phyloP scores from a whole-genome alignment of 2,329 filamentous ascomycete genomes.

The Elsinoe perseae region DNA sequence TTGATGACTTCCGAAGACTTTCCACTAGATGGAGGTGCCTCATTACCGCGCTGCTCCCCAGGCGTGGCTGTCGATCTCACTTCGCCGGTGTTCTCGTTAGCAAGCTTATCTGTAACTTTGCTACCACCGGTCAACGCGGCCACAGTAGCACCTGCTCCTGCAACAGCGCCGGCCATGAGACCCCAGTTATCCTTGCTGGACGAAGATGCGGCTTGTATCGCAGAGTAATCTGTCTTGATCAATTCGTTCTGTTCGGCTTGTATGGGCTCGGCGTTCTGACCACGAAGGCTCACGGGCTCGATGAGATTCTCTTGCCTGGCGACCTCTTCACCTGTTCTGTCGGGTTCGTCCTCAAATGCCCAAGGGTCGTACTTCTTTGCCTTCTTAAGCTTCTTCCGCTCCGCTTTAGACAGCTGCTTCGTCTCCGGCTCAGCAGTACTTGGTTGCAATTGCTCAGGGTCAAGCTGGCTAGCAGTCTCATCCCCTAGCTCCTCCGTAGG shows the following conservation, averaged over 20 bases:
- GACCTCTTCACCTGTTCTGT: neutral
- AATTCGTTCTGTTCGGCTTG: too few species aligned
- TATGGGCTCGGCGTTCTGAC: too few species aligned
- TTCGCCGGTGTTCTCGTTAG: neutral
- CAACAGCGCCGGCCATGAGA: slow-evolving; percentile 5
- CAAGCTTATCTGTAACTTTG: neutral
- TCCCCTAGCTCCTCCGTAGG: neutral
- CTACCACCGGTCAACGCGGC: neutral
- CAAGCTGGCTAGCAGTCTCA: neutral
- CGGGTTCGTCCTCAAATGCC: neutral
- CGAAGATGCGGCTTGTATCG: neutral
- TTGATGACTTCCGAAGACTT: too few species aligned
- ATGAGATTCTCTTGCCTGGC: neutral
- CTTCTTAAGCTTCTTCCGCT: slow-evolving; percentile 16
- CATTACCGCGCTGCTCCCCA: too few species aligned
- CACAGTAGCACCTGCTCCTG: slow-evolving; percentile 10
- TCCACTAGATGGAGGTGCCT: too few species aligned
- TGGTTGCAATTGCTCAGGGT: neutral
- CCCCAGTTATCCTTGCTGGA: slow-evolving; percentile 6
- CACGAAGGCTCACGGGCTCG: too few species aligned
- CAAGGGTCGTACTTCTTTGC: neutral
- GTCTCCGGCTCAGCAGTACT: neutral
- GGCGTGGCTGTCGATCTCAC: too few species aligned
- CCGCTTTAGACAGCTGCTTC: slow-evolving; percentile 12
- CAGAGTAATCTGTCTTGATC: neutral